These are phyloP conservation scores for Omphalotus olearius DNA, from an alignment of 1,284 basidiomycete genomes.

Conservation along the genomic window DNA sequence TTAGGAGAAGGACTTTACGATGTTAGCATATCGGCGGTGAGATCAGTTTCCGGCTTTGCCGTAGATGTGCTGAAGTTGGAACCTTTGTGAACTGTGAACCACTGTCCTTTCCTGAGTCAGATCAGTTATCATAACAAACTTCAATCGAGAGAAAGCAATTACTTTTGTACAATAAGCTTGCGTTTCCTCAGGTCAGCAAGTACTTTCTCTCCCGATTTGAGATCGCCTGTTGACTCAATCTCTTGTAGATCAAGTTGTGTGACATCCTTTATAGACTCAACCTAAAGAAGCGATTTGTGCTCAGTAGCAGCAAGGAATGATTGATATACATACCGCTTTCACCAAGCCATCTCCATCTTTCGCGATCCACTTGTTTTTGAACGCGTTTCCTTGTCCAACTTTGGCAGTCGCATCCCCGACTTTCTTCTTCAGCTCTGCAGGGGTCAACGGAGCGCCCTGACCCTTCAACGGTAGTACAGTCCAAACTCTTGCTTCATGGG, in stretches of 20 bases:
- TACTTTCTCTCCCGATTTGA: slow-evolving; percentile 72
- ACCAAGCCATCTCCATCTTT: slow-evolving; percentile 91
- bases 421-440: slow-evolving; percentile 64
- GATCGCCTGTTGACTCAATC: slow-evolving; percentile 69
- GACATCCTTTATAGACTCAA: slow-evolving; percentile 60
- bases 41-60: slow-evolving; percentile 96
- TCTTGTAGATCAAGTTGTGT: slow-evolving; percentile 77
- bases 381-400: slow-evolving; percentile 91
- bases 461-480: slow-evolving; percentile 72
- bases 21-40: slow-evolving; percentile 93
- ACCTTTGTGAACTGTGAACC: slow-evolving; percentile 90
- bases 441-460: slow-evolving; percentile 59
- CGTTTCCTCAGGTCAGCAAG: slow-evolving; percentile 89
- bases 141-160: slow-evolving; percentile 12
- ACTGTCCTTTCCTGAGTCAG: slow-evolving; percentile 82
- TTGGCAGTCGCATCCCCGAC: slow-evolving; percentile 86
- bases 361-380: slow-evolving; percentile 96
- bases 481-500: slow-evolving; percentile 95
- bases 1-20: slow-evolving; percentile 51
- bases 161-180: slow-evolving; percentile 80
- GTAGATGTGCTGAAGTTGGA: slow-evolving; percentile 86
- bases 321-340: slow-evolving; percentile 61
- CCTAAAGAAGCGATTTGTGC: slow-evolving; percentile 32
- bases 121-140: slow-evolving; percentile 11
- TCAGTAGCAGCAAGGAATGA: slow-evolving; percentile 5